phyloP scores from a whole-genome alignment of 306 rosid genomes.

The Acacia melanoxylon region DNA sequence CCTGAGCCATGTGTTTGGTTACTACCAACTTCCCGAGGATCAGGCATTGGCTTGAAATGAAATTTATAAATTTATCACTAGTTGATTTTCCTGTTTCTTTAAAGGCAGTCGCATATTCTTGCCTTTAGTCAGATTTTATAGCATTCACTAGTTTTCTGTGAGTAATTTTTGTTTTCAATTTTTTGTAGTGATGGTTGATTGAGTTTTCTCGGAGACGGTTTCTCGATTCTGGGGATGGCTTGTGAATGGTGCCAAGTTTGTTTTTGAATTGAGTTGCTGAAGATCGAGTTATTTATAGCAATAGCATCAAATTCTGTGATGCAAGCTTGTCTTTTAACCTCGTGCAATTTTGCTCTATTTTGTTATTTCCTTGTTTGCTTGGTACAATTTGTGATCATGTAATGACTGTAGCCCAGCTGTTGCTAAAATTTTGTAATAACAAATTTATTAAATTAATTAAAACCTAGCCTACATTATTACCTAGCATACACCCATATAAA shows the following conservation, averaged over 20 bases:
- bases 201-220: not conserved
- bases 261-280: not conserved
- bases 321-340: not conserved
- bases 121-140: not conserved
- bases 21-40: not conserved
- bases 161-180: not conserved
- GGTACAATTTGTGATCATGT: not conserved
- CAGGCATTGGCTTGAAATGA: not conserved
- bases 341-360: not conserved
- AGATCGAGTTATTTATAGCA: not conserved
- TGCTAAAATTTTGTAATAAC: not conserved
- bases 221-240: not conserved
- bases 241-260: not conserved
- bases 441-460: not conserved
- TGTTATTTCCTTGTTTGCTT: not conserved
- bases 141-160: not conserved
- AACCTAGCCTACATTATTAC: not conserved
- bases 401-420: not conserved
- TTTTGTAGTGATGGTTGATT: not conserved
- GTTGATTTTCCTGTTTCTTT: constrained; percentile 6
- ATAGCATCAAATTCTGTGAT: not conserved
- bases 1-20: not conserved
- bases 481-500: not conserved
- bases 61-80: not conserved
- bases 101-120: not conserved